Evolutionary conservation across 2,329 filamentous ascomycete genomes (phyloP), one percentile per base, ranked within the genome.

Genomic region (Fusarium ramigenum): DNA sequence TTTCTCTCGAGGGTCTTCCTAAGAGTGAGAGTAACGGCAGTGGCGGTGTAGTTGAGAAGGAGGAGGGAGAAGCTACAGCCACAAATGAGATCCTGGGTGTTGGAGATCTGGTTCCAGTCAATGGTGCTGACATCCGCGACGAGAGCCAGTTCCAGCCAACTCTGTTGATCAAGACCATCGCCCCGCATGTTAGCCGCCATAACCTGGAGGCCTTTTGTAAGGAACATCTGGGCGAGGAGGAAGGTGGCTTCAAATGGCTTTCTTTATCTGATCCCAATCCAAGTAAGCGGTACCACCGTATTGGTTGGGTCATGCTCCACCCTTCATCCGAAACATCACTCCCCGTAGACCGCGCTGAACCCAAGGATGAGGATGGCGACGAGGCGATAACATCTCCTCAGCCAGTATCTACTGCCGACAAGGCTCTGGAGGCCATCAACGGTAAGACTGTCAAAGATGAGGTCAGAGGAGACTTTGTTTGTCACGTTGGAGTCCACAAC

Each of bases 251-350:
- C 85, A 97, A 96, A 80, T 98, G 96, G 91, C 87, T 99, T 9
- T 98, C 96, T 39, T 88, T 99, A 56, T 98, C 95, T 75, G 96
- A 99, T 78, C 96, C 96, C 1, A 99, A 99, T 79, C 96, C 96
- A 4, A 93, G 94, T 78, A 99, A 99, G 84, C 93, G 97, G 72
- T 99, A 95, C 79, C 96, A 99, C 80, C 92, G 96, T 28, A 98
- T 99, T 82, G 96, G 96, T 28, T 99, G 97, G 96, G 97, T 99
- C 69, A 96, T 98, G 88, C 88, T 99, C 15, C 93, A 98, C 78
- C 93, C 94, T 21, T 90, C 90, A 19, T 87, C 92, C 2, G 93
- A 97, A 63, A 86, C 88, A 28, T 84, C 87, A 10, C 85, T 88
- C 52, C 87, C 91, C 18, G 85, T 91, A 67, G 93, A 97, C 75